Conservation (phyloP, 306 rosid species). For the Citrullus mucosospermus region DNA sequence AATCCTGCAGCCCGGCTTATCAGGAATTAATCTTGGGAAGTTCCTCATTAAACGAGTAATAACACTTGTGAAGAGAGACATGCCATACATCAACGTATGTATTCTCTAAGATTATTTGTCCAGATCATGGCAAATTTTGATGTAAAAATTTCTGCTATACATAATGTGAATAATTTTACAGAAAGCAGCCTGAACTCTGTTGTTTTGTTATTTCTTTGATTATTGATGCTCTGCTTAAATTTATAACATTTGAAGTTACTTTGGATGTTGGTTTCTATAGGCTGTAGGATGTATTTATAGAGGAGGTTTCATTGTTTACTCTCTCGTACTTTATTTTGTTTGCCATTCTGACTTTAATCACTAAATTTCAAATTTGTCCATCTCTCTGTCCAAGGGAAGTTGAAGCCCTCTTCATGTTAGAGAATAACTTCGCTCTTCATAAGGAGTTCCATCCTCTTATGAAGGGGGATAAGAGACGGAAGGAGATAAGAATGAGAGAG, state of each 20-base stretch:
- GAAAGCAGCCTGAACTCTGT: background rate
- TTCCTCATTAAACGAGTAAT: slow-evolving; percentile 88
- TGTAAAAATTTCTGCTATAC: background rate
- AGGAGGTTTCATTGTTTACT: background rate
- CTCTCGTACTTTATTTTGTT: background rate
- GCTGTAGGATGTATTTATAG: background rate
- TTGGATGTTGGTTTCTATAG: background rate
- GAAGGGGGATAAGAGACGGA: background rate
- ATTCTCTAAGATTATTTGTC: background rate
- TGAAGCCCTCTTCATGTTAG: background rate
- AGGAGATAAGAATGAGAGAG: background rate
- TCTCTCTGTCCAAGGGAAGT: background rate
- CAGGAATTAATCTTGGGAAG: slow-evolving; percentile 90
- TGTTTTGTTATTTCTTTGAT: background rate
- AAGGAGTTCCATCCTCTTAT: background rate
- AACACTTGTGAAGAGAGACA: slow-evolving; percentile 77
- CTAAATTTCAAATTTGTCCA: background rate
- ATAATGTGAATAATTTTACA: background rate
- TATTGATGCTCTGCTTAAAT: background rate
- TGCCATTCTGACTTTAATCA: background rate
- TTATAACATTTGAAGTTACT: background rate
- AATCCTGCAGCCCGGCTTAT: slow-evolving; percentile 73
- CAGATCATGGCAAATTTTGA: background rate
- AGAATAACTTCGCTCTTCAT: background rate
- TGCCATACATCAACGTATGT: slow-evolving; percentile 78